Conservation (phyloP, 2,329 filamentous ascomycete species). For the Fusarium tuaranense region DNA sequence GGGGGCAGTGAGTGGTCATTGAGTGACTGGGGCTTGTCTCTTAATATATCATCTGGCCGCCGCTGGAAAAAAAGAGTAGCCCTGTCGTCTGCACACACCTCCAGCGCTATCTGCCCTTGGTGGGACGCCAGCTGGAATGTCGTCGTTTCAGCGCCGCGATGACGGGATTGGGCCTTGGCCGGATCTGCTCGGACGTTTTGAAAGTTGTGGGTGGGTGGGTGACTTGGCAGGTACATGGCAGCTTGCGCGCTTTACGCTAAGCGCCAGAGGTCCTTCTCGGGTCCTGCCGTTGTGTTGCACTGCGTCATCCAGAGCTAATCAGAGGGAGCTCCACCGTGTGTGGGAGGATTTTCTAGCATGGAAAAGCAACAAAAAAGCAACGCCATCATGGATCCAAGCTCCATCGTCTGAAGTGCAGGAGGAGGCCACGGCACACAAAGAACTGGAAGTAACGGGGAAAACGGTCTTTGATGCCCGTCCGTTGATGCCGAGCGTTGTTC, state of each 20-base stretch:
- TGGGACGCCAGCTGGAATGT: constrained; percentile 24
- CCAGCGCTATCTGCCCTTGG: neutral
- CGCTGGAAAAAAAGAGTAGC: constrained; percentile 13
- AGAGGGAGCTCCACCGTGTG: constrained; percentile 27
- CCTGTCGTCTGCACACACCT: constrained; percentile 14
- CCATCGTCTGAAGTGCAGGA: constrained; percentile 13
- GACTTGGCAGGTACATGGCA: constrained; percentile 36
- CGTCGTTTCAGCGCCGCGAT: constrained; percentile 32
- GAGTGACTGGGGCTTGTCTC: neutral
- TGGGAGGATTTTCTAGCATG: constrained; percentile 9
- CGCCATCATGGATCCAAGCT: constrained; percentile 35
- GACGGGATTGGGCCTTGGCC: constrained; percentile 33
- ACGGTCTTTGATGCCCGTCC: constrained; percentile 10
- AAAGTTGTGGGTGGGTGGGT: constrained; percentile 10
- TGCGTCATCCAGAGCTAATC: constrained; percentile 38
- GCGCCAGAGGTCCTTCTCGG: constrained; percentile 16
- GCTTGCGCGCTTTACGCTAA: neutral
- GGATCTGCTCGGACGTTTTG: constrained; percentile 28
- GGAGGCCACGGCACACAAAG: neutral
- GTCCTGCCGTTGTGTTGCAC: constrained; percentile 24
- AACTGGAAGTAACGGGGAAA: neutral
- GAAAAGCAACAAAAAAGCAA: constrained; percentile 8
- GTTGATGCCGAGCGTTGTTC: constrained; percentile 20
- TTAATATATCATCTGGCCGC: neutral
- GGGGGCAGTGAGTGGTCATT: neutral